Percentiles rank a stretch among this genome's conserved stretches.
Conservation (phyloP, 352 stramenopile genomes). For the Pythium coloratum region DNA sequence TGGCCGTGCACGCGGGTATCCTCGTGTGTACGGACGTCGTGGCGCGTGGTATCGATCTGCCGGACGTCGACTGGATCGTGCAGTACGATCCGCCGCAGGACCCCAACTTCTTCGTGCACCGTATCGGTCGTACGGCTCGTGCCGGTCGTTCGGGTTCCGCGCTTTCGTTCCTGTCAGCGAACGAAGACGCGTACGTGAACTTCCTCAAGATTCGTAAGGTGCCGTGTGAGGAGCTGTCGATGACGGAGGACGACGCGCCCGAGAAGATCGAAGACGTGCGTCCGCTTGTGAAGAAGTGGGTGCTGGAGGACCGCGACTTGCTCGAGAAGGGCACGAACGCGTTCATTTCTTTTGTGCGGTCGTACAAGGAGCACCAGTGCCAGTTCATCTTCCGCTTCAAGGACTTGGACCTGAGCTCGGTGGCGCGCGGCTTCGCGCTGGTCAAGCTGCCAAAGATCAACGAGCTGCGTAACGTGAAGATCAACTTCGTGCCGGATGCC, state of each 20-base stretch:
- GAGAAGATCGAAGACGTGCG: conserved; percentile 82
- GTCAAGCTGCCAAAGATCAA: conserved; percentile 88
- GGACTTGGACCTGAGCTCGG: conserved; percentile 93
- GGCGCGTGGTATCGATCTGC: conserved; percentile 97
- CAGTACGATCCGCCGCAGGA: conserved; percentile 98
- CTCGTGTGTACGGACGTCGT: conserved; percentile 99
- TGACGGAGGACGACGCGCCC: conserved; percentile 53
- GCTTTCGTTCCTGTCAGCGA: conserved; percentile 95
- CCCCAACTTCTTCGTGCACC: conserved; percentile 99
- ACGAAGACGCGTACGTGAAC: conserved; percentile 97
- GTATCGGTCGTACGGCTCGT: conserved; percentile 96
- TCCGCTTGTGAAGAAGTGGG: conserved; percentile 86
- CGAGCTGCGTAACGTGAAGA: conserved; percentile 75
- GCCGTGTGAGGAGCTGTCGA: conserved; percentile 80
- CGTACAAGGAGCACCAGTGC: conserved; percentile 99
- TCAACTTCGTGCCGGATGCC: conserved; percentile 80
- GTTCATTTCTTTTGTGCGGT: conserved; percentile 98
- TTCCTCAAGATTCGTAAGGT: conserved; percentile 95
- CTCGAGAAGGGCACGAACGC: conserved; percentile 98
- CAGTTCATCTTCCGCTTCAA: conserved; percentile 99
- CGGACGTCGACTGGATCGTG: conserved; percentile 99
- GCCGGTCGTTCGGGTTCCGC: conserved; percentile 92
- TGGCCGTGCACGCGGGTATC: conserved; percentile 59
- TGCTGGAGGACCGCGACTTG: conserved; percentile 94
- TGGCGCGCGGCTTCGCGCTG: conserved; percentile 87